These are phyloP conservation scores for Tuber brumale DNA, from an alignment of 495 filamentous ascomycete genomes.

Conservation along the genomic window DNA sequence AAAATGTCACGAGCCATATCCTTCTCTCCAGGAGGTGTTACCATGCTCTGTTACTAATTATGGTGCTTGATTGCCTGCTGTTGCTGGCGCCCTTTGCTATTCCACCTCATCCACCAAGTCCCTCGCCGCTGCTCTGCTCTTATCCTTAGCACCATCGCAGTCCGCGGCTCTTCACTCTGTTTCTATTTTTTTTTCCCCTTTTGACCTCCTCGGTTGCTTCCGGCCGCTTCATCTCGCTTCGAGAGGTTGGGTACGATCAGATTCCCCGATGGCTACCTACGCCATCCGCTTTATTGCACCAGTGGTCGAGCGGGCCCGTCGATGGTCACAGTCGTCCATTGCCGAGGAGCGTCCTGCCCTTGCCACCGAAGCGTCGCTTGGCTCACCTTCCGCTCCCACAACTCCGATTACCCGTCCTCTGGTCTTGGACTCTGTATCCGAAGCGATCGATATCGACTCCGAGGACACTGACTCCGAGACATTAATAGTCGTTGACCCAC, in stretches of 20 bases:
- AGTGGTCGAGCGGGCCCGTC: conserved; percentile 37
- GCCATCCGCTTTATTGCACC: conserved; percentile 39
- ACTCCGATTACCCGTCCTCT: conserved; percentile 11
- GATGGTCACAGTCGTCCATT: conserved; percentile 39
- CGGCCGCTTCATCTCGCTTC: neutral
- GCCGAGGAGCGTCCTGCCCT: conserved; percentile 23
- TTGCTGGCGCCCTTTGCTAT: neutral
- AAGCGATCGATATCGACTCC: conserved; percentile 23
- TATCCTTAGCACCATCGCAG: neutral
- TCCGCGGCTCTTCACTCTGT: neutral
- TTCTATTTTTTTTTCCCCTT: conserved; percentile 2
- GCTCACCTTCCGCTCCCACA: conserved; percentile 16
- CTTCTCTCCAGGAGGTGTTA: neutral
- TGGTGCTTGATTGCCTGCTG: neutral
- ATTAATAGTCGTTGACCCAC: conserved; percentile 13
- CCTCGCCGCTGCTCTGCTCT: conserved; percentile 6
- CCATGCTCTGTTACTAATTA: neutral
- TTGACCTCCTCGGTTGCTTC: neutral
- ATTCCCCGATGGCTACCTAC: conserved; percentile 33
- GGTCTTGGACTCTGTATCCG: conserved; percentile 26
- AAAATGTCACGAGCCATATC: neutral
- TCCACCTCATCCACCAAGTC: conserved; percentile 3
- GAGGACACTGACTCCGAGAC: conserved; percentile 25
- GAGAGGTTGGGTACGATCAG: neutral
- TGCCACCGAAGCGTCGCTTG: conserved; percentile 18